Percentiles rank a stretch among this genome's conserved stretches.
phyloP scores from a whole-genome alignment of 192 early-diverging fungal genomes.

The Backusella tuberculispora region DNA sequence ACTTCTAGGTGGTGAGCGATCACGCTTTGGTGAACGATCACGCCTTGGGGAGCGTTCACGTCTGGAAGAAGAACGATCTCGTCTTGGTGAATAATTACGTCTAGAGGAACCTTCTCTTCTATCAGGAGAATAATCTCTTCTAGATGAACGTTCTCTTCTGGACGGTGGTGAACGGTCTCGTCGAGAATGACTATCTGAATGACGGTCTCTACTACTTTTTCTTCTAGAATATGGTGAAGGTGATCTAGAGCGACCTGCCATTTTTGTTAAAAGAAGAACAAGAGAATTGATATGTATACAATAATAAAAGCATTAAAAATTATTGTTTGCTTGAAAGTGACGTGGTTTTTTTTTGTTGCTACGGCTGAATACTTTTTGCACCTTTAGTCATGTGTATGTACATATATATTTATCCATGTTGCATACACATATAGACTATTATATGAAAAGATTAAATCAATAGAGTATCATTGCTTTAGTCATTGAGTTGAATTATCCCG shows the following conservation, averaged over 20 bases:
- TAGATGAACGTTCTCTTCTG: not conserved
- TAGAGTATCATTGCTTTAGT: too few species aligned
- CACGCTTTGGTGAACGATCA: not conserved
- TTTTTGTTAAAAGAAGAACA: not conserved
- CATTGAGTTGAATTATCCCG: too few species aligned
- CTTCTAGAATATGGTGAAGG: conserved; percentile 15
- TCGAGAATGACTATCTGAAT: not conserved
- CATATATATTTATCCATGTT: too few species aligned
- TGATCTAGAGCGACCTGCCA: conserved; percentile 14
- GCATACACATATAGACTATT: too few species aligned
- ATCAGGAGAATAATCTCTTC: not conserved
- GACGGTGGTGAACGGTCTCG: not conserved
- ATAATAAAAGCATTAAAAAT: conserved; percentile 7
- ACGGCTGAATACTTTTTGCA: too few species aligned
- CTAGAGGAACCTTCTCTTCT: not conserved
- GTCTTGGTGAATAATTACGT: not conserved
- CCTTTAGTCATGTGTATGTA: too few species aligned
- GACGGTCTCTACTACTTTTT: not conserved
- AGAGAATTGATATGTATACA: not conserved
- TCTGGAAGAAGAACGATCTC: not conserved
- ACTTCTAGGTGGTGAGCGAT: not conserved
- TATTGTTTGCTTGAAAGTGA: not conserved
- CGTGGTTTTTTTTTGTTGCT: conserved; percentile 7
- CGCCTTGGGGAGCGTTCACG: not conserved
- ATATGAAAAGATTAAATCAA: too few species aligned